Base-by-base conservation (phyloP, 2,329 filamentous ascomycete genomes). In the Aschersonia sp. region DNA sequence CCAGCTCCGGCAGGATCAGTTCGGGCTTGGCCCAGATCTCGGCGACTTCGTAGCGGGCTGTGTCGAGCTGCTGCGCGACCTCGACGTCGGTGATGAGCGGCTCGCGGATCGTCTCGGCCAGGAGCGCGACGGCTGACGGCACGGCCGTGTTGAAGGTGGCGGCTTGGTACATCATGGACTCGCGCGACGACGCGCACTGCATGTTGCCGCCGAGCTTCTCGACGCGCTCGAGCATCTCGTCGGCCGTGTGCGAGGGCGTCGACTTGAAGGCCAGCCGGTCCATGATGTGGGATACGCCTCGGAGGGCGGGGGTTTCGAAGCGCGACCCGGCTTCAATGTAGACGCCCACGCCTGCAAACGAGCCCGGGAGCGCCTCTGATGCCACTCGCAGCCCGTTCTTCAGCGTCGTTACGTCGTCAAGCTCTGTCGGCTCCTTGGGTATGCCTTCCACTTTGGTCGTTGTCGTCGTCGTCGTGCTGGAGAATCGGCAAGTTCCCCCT, bases 1-100 rank as follows among this genome's bases (percentile, higher is more conserved):
- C 84, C 56, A 98, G 69, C 68, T 98, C 92, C 0, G 92, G 92
- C 51, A 98, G 71, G 56, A 98, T 97, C 48, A 98, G 77, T 59
- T 97, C 91, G 0, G 92, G 89, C 73, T 94, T 97, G 57, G 84
- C 84, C 92, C 92, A 98, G 49, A 98, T 97, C 71, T 97, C 92
- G 30, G 81, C 80, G 63, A 98, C 92, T 68, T 98, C 92, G 62
- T 97, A 98, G 47, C 89, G 80, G 6, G 91, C 92, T 5, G 91
- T 97, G 61, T 85, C 80, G 29, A 98, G 72, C 68, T 98, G 92
- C 62, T 89, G 80, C 28, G 75, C 68, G 1, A 98, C 85, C 66
- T 98, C 92, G 28, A 86, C 80, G 30, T 94, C 84, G 6, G 87
- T 94, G 55, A 97, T 84, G 48, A 75, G 65, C 5, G 92, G 88